Conservation (phyloP, 257 asterid genomes). For the Nyctanthes arbortristis region DNA sequence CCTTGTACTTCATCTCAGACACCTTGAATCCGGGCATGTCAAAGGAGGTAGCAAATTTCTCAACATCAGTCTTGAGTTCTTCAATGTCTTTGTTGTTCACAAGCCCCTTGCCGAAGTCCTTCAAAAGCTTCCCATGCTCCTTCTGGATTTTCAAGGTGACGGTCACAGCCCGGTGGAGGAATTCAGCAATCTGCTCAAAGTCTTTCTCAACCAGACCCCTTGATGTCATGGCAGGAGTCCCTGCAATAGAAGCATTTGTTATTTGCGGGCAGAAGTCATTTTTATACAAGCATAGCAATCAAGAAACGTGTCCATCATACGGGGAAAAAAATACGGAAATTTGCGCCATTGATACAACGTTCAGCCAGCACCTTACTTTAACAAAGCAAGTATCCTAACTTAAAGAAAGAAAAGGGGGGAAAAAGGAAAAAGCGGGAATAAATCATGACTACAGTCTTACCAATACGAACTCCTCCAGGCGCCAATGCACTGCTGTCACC, state of each 20-base stretch:
- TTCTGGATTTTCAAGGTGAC: conserved; percentile 83
- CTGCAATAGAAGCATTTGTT: conserved; percentile 31
- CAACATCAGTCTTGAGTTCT: conserved; percentile 87
- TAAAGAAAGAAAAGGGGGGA: neutral
- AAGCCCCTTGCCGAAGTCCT: conserved; percentile 94
- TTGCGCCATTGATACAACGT: neutral
- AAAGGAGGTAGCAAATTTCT: conserved; percentile 73
- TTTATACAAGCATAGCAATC: conserved; percentile 3
- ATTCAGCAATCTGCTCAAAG: conserved; percentile 92
- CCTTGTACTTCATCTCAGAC: conserved; percentile 91
- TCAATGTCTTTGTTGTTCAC: conserved; percentile 88
- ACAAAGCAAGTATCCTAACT: neutral
- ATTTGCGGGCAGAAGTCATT: neutral
- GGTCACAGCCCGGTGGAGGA: conserved; percentile 85
- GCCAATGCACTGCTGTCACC: conserved; percentile 99
- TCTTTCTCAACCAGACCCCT: conserved; percentile 95
- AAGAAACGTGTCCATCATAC: neutral
- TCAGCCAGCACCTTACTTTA: neutral
- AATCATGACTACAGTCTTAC: conserved; percentile 42
- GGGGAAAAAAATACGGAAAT: neutral
- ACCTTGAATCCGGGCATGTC: conserved; percentile 95
- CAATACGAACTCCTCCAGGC: conserved; percentile 99
- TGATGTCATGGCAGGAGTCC: conserved; percentile 98
- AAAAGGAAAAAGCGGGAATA: neutral
- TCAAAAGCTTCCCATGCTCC: conserved; percentile 83